phyloP scores from a whole-genome alignment of 257 asterid species.

The Nicotiana benthamiana region DNA sequence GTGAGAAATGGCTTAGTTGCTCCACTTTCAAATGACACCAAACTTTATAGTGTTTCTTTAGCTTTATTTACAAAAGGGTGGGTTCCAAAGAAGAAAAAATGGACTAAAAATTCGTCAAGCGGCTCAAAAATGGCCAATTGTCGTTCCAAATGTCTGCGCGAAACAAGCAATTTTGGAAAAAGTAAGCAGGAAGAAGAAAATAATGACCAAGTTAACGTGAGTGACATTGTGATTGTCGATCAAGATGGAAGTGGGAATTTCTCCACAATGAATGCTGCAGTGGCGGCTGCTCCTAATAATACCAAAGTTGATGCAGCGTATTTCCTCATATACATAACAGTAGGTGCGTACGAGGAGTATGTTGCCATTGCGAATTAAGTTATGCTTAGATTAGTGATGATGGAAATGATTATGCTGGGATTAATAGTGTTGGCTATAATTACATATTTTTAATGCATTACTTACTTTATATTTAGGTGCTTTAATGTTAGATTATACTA shows the following conservation, averaged over 20 bases:
- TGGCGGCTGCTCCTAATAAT: constrained; percentile 50
- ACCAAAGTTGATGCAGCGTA: constrained; percentile 36
- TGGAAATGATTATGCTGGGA: no score
- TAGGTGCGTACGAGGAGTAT: constrained; percentile 70
- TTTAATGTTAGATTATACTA: no score
- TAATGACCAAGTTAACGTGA: constrained; percentile 30
- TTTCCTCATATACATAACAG: constrained; percentile 42
- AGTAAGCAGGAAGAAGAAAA: no score
- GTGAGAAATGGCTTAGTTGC: constrained; percentile 30
- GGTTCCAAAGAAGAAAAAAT: constrained; percentile 35
- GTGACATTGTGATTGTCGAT: constrained; percentile 46
- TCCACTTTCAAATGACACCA: constrained; percentile 53
- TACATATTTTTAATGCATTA: no score
- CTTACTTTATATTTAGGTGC: no score
- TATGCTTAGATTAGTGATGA: no score
- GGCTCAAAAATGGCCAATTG: constrained; percentile 28
- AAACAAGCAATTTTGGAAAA: constrained; percentile 26
- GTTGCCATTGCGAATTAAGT: constrained; percentile 41
- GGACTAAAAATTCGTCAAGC: not conserved
- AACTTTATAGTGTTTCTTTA: constrained; percentile 52
- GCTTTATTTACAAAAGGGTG: constrained; percentile 56
- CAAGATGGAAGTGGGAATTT: constrained; percentile 52
- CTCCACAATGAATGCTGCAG: constrained; percentile 53
- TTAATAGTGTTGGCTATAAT: no score
- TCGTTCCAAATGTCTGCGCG: constrained; percentile 33